phyloP scores from a whole-genome alignment of 495 filamentous ascomycete species.

The Tetracladium setigerum region DNA sequence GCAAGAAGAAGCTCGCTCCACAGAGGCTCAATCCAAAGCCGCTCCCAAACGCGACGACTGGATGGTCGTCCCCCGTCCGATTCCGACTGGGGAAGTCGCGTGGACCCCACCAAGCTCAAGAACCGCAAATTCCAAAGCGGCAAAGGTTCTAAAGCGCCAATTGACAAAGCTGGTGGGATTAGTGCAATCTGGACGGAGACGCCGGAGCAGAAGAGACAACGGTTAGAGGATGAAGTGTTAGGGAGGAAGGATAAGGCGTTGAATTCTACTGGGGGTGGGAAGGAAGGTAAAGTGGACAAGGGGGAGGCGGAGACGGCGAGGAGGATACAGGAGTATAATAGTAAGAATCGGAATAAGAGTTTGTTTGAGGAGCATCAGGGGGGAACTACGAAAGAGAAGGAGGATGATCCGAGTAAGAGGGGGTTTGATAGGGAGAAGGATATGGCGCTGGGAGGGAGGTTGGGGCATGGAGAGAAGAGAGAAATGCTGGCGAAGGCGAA shows the following conservation, averaged over 20 bases:
- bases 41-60: constrained; percentile 71
- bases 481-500: constrained; percentile 76
- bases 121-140: constrained; percentile 80
- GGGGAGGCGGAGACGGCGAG: constrained; percentile 35
- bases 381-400: constrained; percentile 37
- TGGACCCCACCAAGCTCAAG: constrained; percentile 78
- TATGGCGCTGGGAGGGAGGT: constrained; percentile 66
- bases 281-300: constrained; percentile 19
- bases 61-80: constrained; percentile 85
- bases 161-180: constrained; percentile 33
- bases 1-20: constrained; percentile 15
- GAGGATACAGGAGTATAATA: constrained; percentile 52
- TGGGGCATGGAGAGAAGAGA: constrained; percentile 65
- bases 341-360: constrained; percentile 48
- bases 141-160: constrained; percentile 42
- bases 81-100: constrained; percentile 52
- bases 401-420: constrained; percentile 85
- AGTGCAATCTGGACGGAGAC: constrained; percentile 84
- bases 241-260: constrained; percentile 47
- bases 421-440: constrained; percentile 94
- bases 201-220: constrained; percentile 74
- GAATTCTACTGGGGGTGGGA: neutral
- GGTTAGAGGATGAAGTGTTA: constrained; percentile 79
- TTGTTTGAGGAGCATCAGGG: constrained; percentile 55
- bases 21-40: constrained; percentile 38